Evolutionary conservation across 2,329 filamentous ascomycete species (phyloP), one percentile per base, ranked within the genome.

Genomic region (Pseudopithomyces maydicus): DNA sequence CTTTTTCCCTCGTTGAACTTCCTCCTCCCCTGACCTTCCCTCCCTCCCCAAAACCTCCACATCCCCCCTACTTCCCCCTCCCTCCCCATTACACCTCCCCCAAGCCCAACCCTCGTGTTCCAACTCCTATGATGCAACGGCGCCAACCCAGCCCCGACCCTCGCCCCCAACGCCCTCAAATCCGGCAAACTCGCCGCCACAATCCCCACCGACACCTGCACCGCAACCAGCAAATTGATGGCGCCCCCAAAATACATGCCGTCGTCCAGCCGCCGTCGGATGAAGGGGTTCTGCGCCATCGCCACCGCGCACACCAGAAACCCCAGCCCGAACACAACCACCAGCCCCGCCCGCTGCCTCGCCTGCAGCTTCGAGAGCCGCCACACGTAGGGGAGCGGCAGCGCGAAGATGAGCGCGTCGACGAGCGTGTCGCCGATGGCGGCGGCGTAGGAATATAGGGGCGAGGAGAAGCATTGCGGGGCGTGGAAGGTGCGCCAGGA

Each of bases 261-360:
- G 5, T 61, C 58, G 11, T 56, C 55, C 50, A 67, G 58, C 1
- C 68, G 58, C 2, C 64, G 58, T 54, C 54, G 58, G 20, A 71
- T 68, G 33, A 72, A 71, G 1, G 67, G 68, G n/a, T 70, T 67
- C 36, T 72, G 67, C 2, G 68, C 39, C 1, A 72, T 59, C 0
- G 68, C 68, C 14, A 72, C 68, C 2, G 62, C 60, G 39, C 69
- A 72, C 4, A 71, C 68, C 3, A 62, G 42, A n/a, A 69, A 64
- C 2, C 68, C 68, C 15, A 72, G 48, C 3, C 64, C 63, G 29
- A 72, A 72, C 3, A 70, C 54, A 6, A 66, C 35, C 1, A 68
- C 56, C 1, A 70, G 62, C 2, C 68, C 67, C 3, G 64, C 20
- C 5, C 69, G 58, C 48, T 71, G 67, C 8, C 64, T 59, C 11